phyloP scores from a whole-genome alignment of 164 flowering plant species.

The Stephania yunnanensis region DNA sequence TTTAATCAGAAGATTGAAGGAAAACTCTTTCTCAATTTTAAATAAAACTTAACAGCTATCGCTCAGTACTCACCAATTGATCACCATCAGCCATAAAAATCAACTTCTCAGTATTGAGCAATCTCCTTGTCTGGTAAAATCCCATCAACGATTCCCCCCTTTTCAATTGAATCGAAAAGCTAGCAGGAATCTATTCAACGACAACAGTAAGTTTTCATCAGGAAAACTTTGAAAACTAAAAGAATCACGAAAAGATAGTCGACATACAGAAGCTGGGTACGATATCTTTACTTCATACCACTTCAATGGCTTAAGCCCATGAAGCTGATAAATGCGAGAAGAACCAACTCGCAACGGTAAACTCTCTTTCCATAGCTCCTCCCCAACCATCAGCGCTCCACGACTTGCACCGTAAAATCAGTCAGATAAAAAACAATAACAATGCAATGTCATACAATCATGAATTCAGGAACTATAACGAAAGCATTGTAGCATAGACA shows the following conservation, averaged over 20 bases:
- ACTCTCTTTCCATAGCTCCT: constrained; percentile 58
- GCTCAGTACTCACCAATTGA: constrained; percentile 26
- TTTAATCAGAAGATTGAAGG: constrained; percentile 1
- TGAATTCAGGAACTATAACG: too few species aligned
- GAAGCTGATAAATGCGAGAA: constrained; percentile 48
- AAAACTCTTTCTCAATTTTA: not conserved
- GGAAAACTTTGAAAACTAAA: not conserved
- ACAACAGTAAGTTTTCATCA: constrained; percentile 11
- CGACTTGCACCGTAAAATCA: constrained; percentile 28
- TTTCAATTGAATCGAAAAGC: constrained; percentile 61
- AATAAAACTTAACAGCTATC: constrained; percentile 5
- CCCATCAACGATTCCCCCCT: constrained; percentile 28
- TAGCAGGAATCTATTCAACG: constrained; percentile 62
- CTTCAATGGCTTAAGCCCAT: constrained; percentile 55
- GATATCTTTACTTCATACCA: constrained; percentile 99
- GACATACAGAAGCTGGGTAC: constrained; percentile 98
- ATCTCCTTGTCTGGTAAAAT: constrained; percentile 41
- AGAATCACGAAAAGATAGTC: not conserved
- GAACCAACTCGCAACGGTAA: constrained; percentile 65
- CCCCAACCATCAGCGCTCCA: constrained; percentile 55
- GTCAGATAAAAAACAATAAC: not conserved
- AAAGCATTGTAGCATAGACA: not conserved
- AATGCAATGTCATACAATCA: not conserved
- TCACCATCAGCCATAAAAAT: constrained; percentile 55
- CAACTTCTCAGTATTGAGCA: constrained; percentile 84